Evolutionary conservation across 345 rosid species (phyloP), one percentile per base, ranked within the genome.

Genomic region (Ceriops decandra): DNA sequence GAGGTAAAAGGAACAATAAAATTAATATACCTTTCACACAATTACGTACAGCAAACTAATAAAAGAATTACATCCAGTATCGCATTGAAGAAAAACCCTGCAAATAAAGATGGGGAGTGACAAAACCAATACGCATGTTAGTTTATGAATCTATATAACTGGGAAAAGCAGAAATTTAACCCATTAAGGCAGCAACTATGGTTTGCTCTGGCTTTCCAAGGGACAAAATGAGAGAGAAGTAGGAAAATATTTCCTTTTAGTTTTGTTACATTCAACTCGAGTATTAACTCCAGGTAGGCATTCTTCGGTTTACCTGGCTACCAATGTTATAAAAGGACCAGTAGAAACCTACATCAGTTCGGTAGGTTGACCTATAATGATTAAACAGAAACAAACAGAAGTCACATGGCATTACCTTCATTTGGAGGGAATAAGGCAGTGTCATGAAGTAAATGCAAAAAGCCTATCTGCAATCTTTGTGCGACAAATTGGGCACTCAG

Each of bases 401-500:
- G 10, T 2, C 4, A 46, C 51, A 6, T 57, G 21, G 26, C 42
- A 42, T 71, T 26, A 84, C 83, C 84, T 64, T 66, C 72, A 66
- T 81, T 74, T 36, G 13, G 67, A 66, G 79, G 83, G 79, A 2
- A 57, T 65, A 75, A 59, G 7, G 76, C 76, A 47, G 51, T 56
- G 65, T 90, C 82, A 95, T 71, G 91, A 87, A 68, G 99, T 77
- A 76, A 91, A 95, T 20, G 99, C 98, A 73, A 95, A 91, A 72
- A 95, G 97, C 78, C 98, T 83, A 79, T 95, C 99, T 51, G 84
- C 75, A 57, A 95, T 95, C 81, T 84, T 91, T 71, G 99, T 91
- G 74, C 98, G 98, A 74, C 99, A 95, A 54, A 95, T 90, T 49
- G 99, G 99, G 78, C 99, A 95, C 81, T 95, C 98, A 0, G 93